Base-by-base conservation (phyloP, 768 basidiomycete species). In the Naganishia kalamii region DNA sequence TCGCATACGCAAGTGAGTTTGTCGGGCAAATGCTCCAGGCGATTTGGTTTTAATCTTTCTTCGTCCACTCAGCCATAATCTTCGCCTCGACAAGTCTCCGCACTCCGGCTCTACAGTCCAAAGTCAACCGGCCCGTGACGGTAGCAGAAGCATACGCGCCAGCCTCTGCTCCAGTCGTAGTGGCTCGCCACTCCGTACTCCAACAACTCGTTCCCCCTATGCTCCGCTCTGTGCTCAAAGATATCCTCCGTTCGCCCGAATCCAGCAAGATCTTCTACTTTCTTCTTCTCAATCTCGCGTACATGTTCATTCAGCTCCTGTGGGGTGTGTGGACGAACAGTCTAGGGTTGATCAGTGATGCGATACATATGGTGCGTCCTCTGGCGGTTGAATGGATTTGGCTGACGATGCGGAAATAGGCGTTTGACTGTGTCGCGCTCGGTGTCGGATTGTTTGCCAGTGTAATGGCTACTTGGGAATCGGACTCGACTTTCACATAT, bases 301-400 rank as follows among this genome's bases (percentile, higher is more conserved):
- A 91, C 79, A 98, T 99, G 96, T 82, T 89, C 44, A 86, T 99
- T 12, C 96, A 99, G 79, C 91, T 97, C 90, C 71, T 71, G 13
- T 79, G 74, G 69, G 96, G 96, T 10, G 86, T 98, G 29, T 92
- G 92, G 88, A 99, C 96, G 46, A 99, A 99, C 72, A 92, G 89
- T 70, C 78, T 99, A 50, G 96, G 96, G 6, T 80, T 99, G 37
- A 98, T 99, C 64, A 96, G 92, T 11, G 96, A 99, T 75, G 93
- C 96, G 23, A 98, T 99, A 40, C 96, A 99, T 74, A 99, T 98
- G 96, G n/a, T n/a, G n/a, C n/a, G n/a, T n/a, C n/a, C n/a, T n/a
- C n/a, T n/a, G n/a, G n/a, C n/a, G n/a, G n/a, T n/a, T n/a, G n/a
- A n/a, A n/a, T n/a, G n/a, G n/a, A n/a, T n/a, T n/a, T n/a, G n/a